A percentile compares a stretch with the other conserved stretches of the same genome.
These are phyloP conservation scores for Diaporthe vaccinii DNA, from an alignment of 2,329 filamentous ascomycete genomes.

Conservation along the genomic window DNA sequence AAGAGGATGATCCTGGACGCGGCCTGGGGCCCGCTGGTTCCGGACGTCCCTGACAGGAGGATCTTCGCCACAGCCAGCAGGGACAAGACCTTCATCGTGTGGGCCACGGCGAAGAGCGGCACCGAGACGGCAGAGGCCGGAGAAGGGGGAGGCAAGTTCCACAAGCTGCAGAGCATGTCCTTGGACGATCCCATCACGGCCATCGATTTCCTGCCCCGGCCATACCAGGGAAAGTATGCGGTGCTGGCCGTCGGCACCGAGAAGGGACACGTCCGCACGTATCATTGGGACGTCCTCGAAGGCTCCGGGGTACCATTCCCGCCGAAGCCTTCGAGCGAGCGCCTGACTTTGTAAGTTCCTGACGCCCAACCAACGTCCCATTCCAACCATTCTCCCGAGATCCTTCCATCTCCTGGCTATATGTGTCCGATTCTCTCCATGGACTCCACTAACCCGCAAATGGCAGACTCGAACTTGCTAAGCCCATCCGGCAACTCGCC, in stretches of 20 bases:
- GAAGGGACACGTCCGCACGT: constrained; percentile 61
- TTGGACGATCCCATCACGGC: constrained; percentile 75
- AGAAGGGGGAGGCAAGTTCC: neutral
- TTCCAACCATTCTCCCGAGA: neutral
- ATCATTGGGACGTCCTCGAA: constrained; percentile 55
- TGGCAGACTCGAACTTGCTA: constrained; percentile 69
- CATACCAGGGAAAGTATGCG: constrained; percentile 48
- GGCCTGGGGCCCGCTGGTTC: constrained; percentile 78
- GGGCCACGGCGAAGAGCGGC: constrained; percentile 58
- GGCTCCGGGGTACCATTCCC: constrained; percentile 51
- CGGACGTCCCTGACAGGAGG: constrained; percentile 51
- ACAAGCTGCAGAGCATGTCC: constrained; percentile 3
- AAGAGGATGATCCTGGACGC: constrained; percentile 92
- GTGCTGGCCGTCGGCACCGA: constrained; percentile 72
- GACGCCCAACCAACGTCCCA: neutral
- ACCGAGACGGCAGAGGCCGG: constrained; percentile 58
- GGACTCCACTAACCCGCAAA: neutral
- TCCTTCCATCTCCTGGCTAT: neutral
- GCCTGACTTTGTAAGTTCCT: constrained; percentile 30
- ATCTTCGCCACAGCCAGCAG: constrained; percentile 89
- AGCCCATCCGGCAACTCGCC: constrained; percentile 74
- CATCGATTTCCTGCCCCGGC: constrained; percentile 71
- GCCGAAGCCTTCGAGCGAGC: constrained; percentile 52
- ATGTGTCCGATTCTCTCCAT: neutral
- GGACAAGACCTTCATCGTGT: constrained; percentile 87